Evolutionary conservation across 2,329 filamentous ascomycete genomes (phyloP).

Genomic region (Aspergillus quadricinctus): DNA sequence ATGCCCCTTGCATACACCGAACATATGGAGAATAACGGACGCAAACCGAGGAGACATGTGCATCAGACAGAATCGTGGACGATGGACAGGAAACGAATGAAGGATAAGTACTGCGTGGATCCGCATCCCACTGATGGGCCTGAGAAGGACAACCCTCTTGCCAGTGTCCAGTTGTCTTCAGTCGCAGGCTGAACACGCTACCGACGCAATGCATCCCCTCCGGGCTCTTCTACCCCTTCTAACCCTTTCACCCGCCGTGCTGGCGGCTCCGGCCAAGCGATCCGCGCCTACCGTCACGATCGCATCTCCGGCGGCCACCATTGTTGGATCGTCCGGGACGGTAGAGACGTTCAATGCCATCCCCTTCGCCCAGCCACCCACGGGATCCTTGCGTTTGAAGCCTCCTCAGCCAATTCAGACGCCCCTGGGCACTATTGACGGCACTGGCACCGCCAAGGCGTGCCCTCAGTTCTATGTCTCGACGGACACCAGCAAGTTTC

Average conservation of each 20-base stretch:
- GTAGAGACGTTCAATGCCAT: slow-evolving; percentile 71
- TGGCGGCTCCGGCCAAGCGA: slow-evolving; percentile 32
- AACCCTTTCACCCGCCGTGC: slow-evolving; percentile 5
- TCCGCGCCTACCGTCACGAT: slow-evolving; percentile 52
- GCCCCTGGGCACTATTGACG: slow-evolving; percentile 58
- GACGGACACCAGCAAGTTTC: slow-evolving; percentile 38
- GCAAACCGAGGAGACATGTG: not conserved
- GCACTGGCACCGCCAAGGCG: slow-evolving; percentile 53
- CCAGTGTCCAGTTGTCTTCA: not conserved
- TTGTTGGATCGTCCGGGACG: slow-evolving; percentile 37
- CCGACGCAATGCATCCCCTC: slow-evolving; percentile 6
- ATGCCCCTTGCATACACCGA: not conserved
- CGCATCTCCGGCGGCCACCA: slow-evolving; percentile 48
- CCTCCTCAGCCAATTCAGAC: slow-evolving; percentile 60
- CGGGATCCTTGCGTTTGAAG: slow-evolving; percentile 62
- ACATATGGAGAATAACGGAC: not conserved
- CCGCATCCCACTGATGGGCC: not conserved
- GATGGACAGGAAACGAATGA: not conserved
- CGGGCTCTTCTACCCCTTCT: slow-evolving; percentile 6
- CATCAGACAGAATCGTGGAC: not conserved
- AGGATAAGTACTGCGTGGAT: not conserved
- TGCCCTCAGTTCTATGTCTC: slow-evolving; percentile 71
- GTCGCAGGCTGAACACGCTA: not conserved
- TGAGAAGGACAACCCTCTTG: not conserved
- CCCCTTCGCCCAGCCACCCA: slow-evolving; percentile 68